Conservation (phyloP, 306 rosid genomes). For the Corylus avellana region DNA sequence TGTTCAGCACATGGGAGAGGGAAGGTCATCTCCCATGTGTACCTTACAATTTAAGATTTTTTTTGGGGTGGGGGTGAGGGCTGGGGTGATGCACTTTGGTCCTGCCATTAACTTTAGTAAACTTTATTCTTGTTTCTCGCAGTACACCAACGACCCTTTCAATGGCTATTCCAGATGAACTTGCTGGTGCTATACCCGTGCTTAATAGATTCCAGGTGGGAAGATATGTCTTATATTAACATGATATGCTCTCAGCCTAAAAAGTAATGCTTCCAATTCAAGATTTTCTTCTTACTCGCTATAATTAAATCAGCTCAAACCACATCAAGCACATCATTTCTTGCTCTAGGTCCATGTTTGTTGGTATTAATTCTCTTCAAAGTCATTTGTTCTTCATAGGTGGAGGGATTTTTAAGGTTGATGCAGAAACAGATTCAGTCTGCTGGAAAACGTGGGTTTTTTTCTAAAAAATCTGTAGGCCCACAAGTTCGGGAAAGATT, state of each 20-base stretch:
- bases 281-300: neutral
- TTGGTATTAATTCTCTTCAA: constrained; percentile 12
- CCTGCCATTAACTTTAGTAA: neutral
- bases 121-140: constrained; percentile 25
- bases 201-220: constrained; percentile 84
- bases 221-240: constrained; percentile 2
- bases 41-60: neutral
- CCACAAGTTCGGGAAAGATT: constrained; percentile 72
- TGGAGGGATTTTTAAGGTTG: constrained; percentile 80
- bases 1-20: neutral
- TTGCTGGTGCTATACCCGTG: constrained; percentile 90
- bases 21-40: neutral
- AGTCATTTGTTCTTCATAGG: constrained; percentile 45
- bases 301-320: neutral
- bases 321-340: constrained; percentile 4
- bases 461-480: constrained; percentile 75
- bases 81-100: neutral
- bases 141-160: constrained; percentile 79
- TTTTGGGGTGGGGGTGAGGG: neutral
- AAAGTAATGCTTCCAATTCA: neutral
- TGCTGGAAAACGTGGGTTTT: constrained; percentile 91
- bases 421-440: constrained; percentile 98
- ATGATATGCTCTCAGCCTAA: constrained; percentile 1
- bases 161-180: constrained; percentile 78
- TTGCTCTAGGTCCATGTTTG: constrained; percentile 9